Percentiles rank a stretch among this genome's conserved stretches.
Evolutionary conservation across 768 basidiomycete genomes (phyloP).

Genomic region (Nidularia pulvinata): DNA sequence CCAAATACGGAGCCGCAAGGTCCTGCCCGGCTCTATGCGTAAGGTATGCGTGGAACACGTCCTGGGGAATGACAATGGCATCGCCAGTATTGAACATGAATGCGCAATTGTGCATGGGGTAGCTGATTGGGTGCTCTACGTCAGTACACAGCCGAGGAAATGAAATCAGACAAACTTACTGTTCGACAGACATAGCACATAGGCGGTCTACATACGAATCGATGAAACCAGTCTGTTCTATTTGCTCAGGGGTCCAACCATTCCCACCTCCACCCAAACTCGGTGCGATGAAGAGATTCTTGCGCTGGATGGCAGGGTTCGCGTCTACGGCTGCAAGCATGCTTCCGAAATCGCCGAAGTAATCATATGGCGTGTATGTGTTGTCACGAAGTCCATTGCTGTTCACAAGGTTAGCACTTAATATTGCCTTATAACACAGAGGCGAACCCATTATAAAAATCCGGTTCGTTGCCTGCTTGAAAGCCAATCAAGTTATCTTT

Average conservation of each 20-base stretch:
- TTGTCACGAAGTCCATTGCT: neutral
- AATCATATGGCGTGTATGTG: neutral
- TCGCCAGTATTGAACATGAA: conserved; percentile 43
- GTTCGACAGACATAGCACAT: conserved; percentile 52
- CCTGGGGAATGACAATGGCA: conserved; percentile 35
- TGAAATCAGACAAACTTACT: conserved; percentile 29
- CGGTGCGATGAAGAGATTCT: conserved; percentile 55
- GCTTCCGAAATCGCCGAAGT: neutral
- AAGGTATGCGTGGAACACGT: conserved; percentile 52
- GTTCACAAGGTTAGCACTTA: neutral
- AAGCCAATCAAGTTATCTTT: neutral
- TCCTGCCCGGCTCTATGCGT: conserved; percentile 52
- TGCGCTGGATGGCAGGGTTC: conserved; percentile 2
- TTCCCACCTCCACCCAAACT: conserved; percentile 45
- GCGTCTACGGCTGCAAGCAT: neutral
- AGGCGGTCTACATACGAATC: conserved; percentile 37
- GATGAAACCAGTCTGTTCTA: conserved; percentile 53
- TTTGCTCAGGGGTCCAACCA: conserved; percentile 42
- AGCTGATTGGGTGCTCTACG: conserved; percentile 13
- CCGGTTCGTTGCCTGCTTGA: neutral
- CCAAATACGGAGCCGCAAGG: conserved; percentile 53
- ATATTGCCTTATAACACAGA: neutral
- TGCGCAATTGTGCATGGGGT: conserved; percentile 58
- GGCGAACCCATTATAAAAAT: neutral
- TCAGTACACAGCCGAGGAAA: neutral